These are phyloP conservation scores for Podosphaera leucotricha DNA, from an alignment of 2,329 filamentous ascomycete species.

Conservation along the genomic window DNA sequence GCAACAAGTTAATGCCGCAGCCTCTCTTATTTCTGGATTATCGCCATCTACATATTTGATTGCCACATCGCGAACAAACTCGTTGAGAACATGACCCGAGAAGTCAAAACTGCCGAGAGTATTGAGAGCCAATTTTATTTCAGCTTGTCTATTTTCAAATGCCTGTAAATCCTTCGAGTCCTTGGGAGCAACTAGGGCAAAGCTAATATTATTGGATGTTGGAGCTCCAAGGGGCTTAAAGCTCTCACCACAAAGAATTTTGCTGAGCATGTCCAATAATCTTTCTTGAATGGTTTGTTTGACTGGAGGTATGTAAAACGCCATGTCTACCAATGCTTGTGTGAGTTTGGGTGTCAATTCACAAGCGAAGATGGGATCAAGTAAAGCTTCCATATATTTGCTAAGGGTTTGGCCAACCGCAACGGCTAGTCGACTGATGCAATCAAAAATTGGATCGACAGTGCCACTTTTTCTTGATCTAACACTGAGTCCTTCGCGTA, in stretches of 20 bases:
- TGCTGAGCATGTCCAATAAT: conserved; percentile 79
- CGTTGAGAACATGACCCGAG: conserved; percentile 74
- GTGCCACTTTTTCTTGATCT: conserved; percentile 31
- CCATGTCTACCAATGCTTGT: conserved; percentile 92
- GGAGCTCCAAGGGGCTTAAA: conserved; percentile 86
- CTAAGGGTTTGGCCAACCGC: conserved; percentile 90
- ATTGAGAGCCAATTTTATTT: conserved; percentile 80
- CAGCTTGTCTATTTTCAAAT: conserved; percentile 58
- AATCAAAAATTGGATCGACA: conserved; percentile 75
- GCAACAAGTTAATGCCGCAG: conserved; percentile 87
- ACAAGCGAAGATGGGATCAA: conserved; percentile 93
- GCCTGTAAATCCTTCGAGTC: conserved; percentile 66
- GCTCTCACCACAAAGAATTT: conserved; percentile 74
- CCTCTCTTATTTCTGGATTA: conserved; percentile 77
- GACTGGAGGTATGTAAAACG: conserved; percentile 90
- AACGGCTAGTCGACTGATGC: conserved; percentile 86
- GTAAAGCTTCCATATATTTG: conserved; percentile 90
- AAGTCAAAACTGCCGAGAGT: conserved; percentile 98
- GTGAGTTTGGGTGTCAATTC: conserved; percentile 84
- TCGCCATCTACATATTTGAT: conserved; percentile 97
- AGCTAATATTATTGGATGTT: conserved; percentile 52
- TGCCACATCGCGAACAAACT: conserved; percentile 94
- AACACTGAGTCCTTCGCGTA: conserved; percentile 68
- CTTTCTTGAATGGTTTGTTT: conserved; percentile 85
- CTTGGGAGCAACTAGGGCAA: conserved; percentile 63